Evolutionary conservation across 2,329 filamentous ascomycete species (phyloP), one percentile per base, ranked within the genome.

Genomic region (Claviceps humidiphila): DNA sequence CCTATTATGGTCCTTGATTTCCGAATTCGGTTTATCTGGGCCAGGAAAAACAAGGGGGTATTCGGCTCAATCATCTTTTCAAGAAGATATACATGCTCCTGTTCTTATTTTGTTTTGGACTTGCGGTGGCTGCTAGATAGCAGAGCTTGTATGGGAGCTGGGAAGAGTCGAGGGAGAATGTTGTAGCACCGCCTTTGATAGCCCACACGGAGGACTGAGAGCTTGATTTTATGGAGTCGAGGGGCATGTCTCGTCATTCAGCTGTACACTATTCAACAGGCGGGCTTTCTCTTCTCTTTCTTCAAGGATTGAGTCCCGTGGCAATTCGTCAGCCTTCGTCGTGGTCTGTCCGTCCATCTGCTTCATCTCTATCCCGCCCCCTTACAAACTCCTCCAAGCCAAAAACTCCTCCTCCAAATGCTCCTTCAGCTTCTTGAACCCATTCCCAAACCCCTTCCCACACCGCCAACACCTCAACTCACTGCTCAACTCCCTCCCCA

Each of bases 401-500:
- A 84, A 76, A 64, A 88, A 89, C 68, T 95, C 89, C 26, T 75
- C 71, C 16, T 76, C 76, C 47, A 95, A 69, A 71, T 98, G 90
- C 54, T 71, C 74, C 67, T 93, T 93, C 51, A 95, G 65, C 64
- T 74, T 74, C 57, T 77, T 73, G 66, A 96, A 94, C 63, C 76
- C 78, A 58, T 87, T 87, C 20, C 77, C 78, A 68, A 93, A 96
- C 50, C 80, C 77, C 65, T 67, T 69, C 1, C 81, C 81, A 69
- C 93, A 97, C 50, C 87, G 76, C 91, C 93, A 97, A 66, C 93
- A 97, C 56, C 70, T 69, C 66, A 95, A 75, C 54, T 89, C 82
- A 54, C 69, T 67, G 39, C 30, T 34, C 30, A 34, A 11, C 9
- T 34, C 30, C 9, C 9, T 75, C 70, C 56, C 89, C 67, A 67